A percentile compares a stretch with the other conserved stretches of the same genome.
Conservation (phyloP, 768 basidiomycete genomes). For the Xerocomus potaroensis region DNA sequence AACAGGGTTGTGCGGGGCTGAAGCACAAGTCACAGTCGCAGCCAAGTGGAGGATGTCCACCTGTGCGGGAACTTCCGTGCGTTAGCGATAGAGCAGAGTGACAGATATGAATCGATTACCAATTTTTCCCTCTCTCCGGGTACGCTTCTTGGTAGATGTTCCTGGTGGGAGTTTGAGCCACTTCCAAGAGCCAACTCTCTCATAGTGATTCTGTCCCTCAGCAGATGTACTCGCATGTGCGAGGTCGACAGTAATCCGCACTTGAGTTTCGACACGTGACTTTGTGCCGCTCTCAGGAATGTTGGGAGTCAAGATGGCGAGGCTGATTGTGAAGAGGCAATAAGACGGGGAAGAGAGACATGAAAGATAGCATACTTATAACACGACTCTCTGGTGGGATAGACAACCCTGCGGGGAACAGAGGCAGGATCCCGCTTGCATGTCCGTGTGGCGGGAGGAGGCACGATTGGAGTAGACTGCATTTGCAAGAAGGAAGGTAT, state of each 20-base stretch:
- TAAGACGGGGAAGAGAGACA: constrained; percentile 11
- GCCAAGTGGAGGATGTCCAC: constrained; percentile 70
- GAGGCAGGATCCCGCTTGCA: constrained; percentile 51
- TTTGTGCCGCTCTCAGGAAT: constrained; percentile 82
- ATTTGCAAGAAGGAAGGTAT: constrained; percentile 36
- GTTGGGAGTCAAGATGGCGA: constrained; percentile 79
- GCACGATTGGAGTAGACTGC: constrained; percentile 56
- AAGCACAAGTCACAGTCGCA: constrained; percentile 75
- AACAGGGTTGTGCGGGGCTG: constrained; percentile 71
- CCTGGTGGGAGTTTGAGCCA: constrained; percentile 79
- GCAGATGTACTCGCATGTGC: constrained; percentile 61
- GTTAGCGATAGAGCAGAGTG: constrained; percentile 15
- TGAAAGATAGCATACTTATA: constrained; percentile 52
- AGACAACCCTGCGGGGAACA: constrained; percentile 56
- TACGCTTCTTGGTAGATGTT: constrained; percentile 78
- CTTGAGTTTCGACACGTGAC: constrained; percentile 93
- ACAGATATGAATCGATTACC: constrained; percentile 40
- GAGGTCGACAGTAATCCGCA: constrained; percentile 78
- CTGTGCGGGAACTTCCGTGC: constrained; percentile 53
- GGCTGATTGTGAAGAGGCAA: constrained; percentile 38
- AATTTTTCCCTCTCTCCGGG: constrained; percentile 80
- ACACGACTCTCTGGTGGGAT: constrained; percentile 70
- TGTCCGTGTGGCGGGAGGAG: constrained; percentile 58
- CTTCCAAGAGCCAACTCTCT: constrained; percentile 86
- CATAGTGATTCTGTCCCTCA: constrained; percentile 60